Conservation (phyloP, 257 asterid genomes). For the Solanum habrochaites region DNA sequence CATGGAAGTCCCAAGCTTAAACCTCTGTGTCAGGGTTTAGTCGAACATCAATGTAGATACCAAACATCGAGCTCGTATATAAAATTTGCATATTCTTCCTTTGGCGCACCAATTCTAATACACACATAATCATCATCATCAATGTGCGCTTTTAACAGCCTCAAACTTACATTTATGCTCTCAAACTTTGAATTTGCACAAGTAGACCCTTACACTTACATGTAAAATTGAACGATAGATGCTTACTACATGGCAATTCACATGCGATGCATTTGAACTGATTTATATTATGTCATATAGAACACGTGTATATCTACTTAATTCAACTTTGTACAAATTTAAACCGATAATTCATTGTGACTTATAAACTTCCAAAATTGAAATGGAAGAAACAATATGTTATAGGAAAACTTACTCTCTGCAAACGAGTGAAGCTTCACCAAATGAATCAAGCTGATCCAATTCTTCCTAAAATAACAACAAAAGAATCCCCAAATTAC, state of each 20-base stretch:
- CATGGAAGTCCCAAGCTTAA: no score
- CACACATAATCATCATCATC: neutral
- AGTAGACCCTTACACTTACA: no score
- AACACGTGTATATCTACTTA: no score
- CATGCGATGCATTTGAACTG: neutral
- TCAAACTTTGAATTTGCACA: neutral
- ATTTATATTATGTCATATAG: neutral
- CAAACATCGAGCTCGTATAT: neutral
- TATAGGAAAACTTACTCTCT: conserved; percentile 33
- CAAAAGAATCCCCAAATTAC: neutral
- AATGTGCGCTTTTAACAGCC: neutral
- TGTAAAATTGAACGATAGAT: neutral
- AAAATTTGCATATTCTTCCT: neutral
- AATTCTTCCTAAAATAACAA: conserved; percentile 50
- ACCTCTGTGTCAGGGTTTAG: no score
- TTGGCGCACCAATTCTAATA: neutral
- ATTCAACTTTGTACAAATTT: no score
- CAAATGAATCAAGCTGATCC: conserved; percentile 52
- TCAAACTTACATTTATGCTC: neutral
- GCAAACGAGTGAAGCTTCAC: conserved; percentile 68
- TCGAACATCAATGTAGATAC: neutral
- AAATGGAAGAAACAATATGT: neutral
- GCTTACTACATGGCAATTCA: neutral
- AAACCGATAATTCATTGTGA: neutral
- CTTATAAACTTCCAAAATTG: neutral